Conservation (phyloP, 371 early-diverging fungal species). For the Mucor lusitanicus region DNA sequence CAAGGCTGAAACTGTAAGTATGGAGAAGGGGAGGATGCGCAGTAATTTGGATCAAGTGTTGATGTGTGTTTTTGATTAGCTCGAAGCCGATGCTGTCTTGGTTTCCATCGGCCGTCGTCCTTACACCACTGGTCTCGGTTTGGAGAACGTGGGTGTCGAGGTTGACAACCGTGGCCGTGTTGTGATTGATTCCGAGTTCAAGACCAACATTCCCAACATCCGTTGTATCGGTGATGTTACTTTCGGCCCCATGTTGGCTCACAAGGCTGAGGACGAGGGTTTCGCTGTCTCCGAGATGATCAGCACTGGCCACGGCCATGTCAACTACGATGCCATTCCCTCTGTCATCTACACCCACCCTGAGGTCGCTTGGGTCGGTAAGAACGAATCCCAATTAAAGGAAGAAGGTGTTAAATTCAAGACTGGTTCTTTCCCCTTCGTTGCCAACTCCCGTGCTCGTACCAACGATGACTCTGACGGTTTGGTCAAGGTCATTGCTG, state of each 20-base stretch:
- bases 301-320: constrained; percentile 89
- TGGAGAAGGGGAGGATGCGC: neutral
- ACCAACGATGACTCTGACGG: constrained; percentile 96
- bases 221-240: constrained; percentile 98
- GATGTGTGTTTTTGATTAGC: constrained; percentile 28
- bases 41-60: neutral
- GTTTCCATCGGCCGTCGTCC: constrained; percentile 96
- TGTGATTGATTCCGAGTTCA: constrained; percentile 85
- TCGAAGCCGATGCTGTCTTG: constrained; percentile 92
- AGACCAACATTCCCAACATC: constrained; percentile 86
- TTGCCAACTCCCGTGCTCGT: constrained; percentile 97
- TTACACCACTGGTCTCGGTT: constrained; percentile 89
- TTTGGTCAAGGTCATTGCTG: constrained; percentile 93
- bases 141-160: constrained; percentile 89
- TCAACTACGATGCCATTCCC: constrained; percentile 98
- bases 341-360: constrained; percentile 98
- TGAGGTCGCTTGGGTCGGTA: constrained; percentile 98
- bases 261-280: constrained; percentile 99
- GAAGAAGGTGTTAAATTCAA: constrained; percentile 83
- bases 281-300: constrained; percentile 95
- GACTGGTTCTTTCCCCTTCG: constrained; percentile 92
- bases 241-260: constrained; percentile 97
- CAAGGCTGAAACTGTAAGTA: constrained; percentile 83
- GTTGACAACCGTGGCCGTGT: constrained; percentile 90
- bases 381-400: constrained; percentile 94